These are phyloP conservation scores for Microbotryum silenes-acaulis DNA, from an alignment of 1,284 basidiomycete genomes.

Conservation along the genomic window DNA sequence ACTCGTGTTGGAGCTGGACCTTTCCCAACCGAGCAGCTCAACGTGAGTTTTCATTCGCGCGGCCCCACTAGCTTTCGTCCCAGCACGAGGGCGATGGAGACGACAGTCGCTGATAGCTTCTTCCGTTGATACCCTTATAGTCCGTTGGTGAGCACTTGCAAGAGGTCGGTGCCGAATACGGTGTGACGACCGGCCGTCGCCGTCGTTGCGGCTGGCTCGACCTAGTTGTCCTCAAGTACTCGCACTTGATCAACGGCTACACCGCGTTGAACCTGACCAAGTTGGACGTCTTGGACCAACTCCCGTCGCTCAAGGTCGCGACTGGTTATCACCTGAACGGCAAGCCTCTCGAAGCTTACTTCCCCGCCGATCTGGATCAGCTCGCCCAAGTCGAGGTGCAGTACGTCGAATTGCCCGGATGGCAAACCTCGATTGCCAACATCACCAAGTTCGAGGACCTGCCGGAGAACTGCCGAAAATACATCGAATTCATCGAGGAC, in stretches of 20 bases:
- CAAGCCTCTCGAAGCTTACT: conserved; percentile 62
- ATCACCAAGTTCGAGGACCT: conserved; percentile 65
- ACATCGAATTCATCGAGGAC: conserved; percentile 80
- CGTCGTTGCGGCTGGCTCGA: conserved; percentile 97
- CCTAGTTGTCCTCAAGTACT: conserved; percentile 88
- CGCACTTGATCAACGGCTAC: conserved; percentile 91
- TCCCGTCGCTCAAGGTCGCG: conserved; percentile 82
- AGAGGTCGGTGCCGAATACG: conserved; percentile 87
- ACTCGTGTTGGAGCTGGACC: conserved; percentile 95
- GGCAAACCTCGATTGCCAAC: conserved; percentile 72
- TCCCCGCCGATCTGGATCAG: conserved; percentile 54
- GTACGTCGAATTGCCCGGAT: conserved; percentile 87
- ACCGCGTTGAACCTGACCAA: conserved; percentile 91
- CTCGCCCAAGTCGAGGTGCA: conserved; percentile 64
- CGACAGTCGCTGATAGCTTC: not conserved
- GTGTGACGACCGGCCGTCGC: conserved; percentile 82
- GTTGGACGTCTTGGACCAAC: conserved; percentile 80
- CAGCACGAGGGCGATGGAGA: not conserved
- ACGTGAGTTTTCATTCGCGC: conserved; percentile 49
- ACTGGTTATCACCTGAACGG: conserved; percentile 73
- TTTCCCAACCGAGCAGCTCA: conserved; percentile 92
- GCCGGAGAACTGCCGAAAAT: conserved; percentile 76
- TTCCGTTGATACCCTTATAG: conserved; percentile 42
- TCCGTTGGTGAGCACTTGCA: conserved; percentile 79
- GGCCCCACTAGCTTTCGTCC: not conserved